phyloP scores from a whole-genome alignment of 331 rosid species.

The Telfairia occidentalis region DNA sequence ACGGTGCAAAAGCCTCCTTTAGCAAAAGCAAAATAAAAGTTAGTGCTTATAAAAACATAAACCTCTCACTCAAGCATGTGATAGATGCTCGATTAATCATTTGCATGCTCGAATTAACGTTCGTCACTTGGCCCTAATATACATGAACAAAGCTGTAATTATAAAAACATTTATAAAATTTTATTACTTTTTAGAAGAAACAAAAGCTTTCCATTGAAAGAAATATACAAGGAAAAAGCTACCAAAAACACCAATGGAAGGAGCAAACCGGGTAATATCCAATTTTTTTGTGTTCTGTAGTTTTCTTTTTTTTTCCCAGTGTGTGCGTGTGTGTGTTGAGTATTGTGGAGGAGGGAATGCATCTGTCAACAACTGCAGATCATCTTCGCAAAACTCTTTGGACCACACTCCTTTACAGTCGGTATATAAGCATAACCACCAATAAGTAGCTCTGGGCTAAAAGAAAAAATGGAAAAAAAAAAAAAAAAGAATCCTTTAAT shows the following conservation, averaged over 20 bases:
- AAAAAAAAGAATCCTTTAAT: background rate
- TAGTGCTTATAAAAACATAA: background rate
- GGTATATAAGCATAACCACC: background rate
- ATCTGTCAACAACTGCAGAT: background rate
- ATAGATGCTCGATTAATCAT: background rate
- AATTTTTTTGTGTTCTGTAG: background rate
- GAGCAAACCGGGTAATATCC: background rate
- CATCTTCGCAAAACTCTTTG: background rate
- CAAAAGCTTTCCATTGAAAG: background rate
- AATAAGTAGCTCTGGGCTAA: background rate
- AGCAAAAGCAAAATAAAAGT: background rate
- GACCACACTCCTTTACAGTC: background rate
- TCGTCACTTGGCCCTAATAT: background rate
- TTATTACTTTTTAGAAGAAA: background rate
- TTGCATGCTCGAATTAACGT: background rate
- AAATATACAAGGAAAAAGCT: background rate
- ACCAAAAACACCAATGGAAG: background rate
- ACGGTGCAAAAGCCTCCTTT: background rate
- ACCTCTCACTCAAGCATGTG: background rate
- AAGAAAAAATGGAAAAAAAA: slow-evolving; percentile 5
- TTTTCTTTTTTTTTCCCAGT: background rate
- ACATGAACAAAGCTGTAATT: background rate
- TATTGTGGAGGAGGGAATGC: background rate
- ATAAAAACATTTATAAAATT: background rate
- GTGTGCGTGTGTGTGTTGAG: background rate